phyloP scores from a whole-genome alignment of 352 stramenopile genomes.

The Albugo laibachii region DNA sequence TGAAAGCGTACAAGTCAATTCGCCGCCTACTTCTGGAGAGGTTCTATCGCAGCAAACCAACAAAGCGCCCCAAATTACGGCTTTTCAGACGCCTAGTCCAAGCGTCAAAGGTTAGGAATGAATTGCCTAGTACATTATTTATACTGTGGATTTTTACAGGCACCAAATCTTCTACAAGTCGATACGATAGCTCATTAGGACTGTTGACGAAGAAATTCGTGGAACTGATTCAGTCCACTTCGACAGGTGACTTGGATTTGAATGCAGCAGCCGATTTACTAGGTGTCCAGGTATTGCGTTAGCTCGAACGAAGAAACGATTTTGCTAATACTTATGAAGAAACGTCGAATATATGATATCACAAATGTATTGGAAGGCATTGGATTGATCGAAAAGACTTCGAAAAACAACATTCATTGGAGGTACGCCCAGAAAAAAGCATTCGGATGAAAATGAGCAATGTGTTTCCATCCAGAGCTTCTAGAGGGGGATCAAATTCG shows the following conservation, averaged over 20 bases:
- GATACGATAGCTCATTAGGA: constrained; percentile 92
- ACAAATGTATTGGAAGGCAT: constrained; percentile 98
- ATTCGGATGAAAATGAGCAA: no score
- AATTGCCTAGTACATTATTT: no score
- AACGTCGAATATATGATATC: constrained; percentile 97
- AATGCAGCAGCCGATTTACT: constrained; percentile 81
- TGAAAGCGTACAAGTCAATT: no score
- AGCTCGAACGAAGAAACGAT: background rate
- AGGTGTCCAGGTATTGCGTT: constrained; percentile 37
- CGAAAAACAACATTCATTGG: constrained; percentile 98
- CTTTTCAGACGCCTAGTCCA: no score
- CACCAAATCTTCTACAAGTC: constrained; percentile 48
- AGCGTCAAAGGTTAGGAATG: no score
- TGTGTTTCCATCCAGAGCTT: no score
- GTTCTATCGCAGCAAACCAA: no score
- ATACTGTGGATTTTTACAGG: no score
- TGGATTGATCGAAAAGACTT: constrained; percentile 92
- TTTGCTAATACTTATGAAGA: constrained; percentile 18
- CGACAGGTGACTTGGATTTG: constrained; percentile 84
- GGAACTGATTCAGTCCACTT: constrained; percentile 80
- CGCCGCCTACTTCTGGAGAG: no score
- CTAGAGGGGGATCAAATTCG: constrained; percentile 26
- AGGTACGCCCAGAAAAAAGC: constrained; percentile 31
- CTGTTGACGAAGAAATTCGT: constrained; percentile 96
- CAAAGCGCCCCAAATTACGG: no score